Evolutionary conservation across 148 eudicot species (phyloP), one percentile per base, ranked within the genome.

Genomic region (Arctostaphylos glauca): DNA sequence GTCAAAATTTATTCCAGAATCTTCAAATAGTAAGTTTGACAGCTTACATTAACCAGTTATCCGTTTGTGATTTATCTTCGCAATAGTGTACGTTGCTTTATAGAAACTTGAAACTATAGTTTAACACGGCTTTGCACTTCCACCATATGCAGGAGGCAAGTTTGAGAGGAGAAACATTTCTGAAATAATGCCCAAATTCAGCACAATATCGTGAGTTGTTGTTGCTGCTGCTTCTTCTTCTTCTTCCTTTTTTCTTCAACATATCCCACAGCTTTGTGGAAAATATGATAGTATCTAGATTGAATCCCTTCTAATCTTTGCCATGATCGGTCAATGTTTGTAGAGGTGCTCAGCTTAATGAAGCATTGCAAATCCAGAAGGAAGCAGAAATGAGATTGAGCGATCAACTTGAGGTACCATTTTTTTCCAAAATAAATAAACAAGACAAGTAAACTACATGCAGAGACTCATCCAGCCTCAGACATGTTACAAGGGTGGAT

Each of bases 171-270:
- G 86, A 90, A 87, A 85, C 59, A 81, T 88, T 66, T 84, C 92
- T 44, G 92, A 90, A 79, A 77, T 88, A 71, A 76, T 90, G 54
- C 92, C 92, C 55, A 88, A 90, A 80, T 90, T 90, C 87, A 82
- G 90, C 59, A 72, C 83, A 64, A 88, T 84, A 44, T 84, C 90
- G 92, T 88, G 85, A 83, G 92, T 90, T 79, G 19, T 60, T 48
- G 12, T 49, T 48, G 21, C 53, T 70, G 52, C 67, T 55, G 14
- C 81, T 4, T 49, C 56, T 8, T 18, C 7, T 58, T 58, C 23
- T 5, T 19, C 64, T 18, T 19, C 21, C 64, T 59, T 59, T 59
- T 19, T 3, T 50, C 10, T 6, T n/a, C 60, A 6, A 43, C 5
- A 14, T 7, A 9, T 50, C 9, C 38, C 74, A 14, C 46, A 5